phyloP scores from a whole-genome alignment of 2,329 filamentous ascomycete genomes.

The Bipolaris sorokiniana region DNA sequence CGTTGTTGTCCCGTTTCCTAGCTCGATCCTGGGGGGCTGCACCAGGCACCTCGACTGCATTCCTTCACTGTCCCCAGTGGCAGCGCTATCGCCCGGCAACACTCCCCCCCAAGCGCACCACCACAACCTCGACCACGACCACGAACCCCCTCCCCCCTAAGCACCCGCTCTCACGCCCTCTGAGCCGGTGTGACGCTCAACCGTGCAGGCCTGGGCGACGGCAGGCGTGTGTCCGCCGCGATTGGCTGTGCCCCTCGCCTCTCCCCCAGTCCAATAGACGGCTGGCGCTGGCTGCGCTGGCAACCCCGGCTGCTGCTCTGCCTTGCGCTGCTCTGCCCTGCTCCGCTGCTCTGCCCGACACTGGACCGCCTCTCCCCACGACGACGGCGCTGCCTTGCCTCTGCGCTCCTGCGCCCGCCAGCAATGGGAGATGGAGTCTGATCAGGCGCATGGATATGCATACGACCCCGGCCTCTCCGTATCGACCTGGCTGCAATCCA shows the following conservation, averaged over 20 bases:
- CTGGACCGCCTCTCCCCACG: slow-evolving; percentile 15
- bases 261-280: not conserved
- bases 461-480: slow-evolving; percentile 19
- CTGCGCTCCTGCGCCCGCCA: slow-evolving; percentile 16
- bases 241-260: slow-evolving; percentile 3
- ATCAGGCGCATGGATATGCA: slow-evolving; percentile 21
- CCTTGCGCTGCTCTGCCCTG: not conserved
- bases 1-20: slow-evolving; percentile 15
- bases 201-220: not conserved
- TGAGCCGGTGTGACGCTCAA: not conserved
- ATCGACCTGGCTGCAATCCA: slow-evolving; percentile 44
- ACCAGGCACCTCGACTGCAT: not conserved
- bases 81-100: too few relatives aligned
- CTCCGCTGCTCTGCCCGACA: slow-evolving; percentile 1
- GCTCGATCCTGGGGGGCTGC: not conserved
- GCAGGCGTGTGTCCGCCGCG: slow-evolving; percentile 9
- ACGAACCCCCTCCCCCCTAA: too few relatives aligned
- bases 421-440: slow-evolving; percentile 23
- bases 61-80: not conserved
- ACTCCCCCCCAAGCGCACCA: too few relatives aligned
- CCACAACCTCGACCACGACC: too few relatives aligned
- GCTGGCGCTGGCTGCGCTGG: slow-evolving; percentile 5
- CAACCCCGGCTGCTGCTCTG: slow-evolving; percentile 10
- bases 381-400: slow-evolving; percentile 20
- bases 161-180: not conserved